Evolutionary conservation across 306 rosid species (phyloP).

Genomic region (Trifolium dubium): DNA sequence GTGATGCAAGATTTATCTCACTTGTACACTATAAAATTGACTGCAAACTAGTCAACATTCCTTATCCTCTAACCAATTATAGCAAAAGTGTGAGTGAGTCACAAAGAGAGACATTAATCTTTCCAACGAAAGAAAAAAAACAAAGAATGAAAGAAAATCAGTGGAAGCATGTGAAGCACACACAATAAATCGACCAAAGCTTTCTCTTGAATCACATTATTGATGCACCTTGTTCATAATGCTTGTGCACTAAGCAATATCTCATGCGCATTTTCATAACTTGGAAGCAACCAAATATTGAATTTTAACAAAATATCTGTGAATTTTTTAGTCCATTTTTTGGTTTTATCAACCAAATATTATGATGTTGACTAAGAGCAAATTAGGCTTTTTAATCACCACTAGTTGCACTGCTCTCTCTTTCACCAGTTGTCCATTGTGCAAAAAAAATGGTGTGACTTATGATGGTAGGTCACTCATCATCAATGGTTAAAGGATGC

Average conservation of each 20-base stretch:
- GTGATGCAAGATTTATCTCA: too few species aligned
- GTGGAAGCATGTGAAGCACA: conserved; percentile 14
- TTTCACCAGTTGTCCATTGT: background rate
- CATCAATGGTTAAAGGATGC: conserved; percentile 31
- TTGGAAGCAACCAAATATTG: conserved; percentile 11
- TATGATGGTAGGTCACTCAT: conserved; percentile 28
- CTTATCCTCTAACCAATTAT: conserved; percentile 27
- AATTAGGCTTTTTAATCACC: conserved; percentile 9
- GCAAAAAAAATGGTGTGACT: conserved; percentile 24
- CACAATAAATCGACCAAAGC: conserved; percentile 10
- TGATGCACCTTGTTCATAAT: conserved; percentile 7
- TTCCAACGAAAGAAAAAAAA: background rate
- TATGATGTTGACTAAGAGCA: conserved; percentile 25
- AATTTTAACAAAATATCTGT: background rate
- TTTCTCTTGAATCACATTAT: conserved; percentile 26
- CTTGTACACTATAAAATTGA: too few species aligned
- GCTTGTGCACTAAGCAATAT: conserved; percentile 1
- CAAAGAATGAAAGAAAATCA: conserved; percentile 1
- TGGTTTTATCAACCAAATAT: background rate
- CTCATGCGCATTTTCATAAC: conserved; percentile 6
- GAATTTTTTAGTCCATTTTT: conserved; percentile 12
- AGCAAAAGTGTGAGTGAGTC: conserved; percentile 4
- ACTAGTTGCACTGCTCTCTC: background rate
- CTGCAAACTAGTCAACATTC: background rate
- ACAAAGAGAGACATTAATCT: conserved; percentile 1